A percentile compares a stretch with the other conserved stretches of the same genome.
Conservation (phyloP, 2,329 filamentous ascomycete genomes). For the Grosmannia huntii region DNA sequence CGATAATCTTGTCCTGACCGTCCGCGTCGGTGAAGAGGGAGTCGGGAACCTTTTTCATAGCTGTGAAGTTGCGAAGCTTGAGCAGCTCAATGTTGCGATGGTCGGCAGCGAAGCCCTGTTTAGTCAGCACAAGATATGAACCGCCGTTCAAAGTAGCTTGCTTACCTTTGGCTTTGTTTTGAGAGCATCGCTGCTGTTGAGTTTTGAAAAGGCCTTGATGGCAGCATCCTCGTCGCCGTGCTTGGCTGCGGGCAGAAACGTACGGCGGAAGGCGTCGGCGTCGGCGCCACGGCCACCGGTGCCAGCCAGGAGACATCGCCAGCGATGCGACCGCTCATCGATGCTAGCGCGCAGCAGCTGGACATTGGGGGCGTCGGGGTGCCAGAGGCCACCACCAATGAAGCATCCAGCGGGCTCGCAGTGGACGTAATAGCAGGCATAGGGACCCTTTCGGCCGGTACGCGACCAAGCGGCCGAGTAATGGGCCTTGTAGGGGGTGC, state of each 20-base stretch:
- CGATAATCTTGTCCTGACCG: conserved; percentile 51
- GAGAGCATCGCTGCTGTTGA: conserved; percentile 62
- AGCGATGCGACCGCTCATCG: conserved; percentile 55
- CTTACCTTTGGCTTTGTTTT: conserved; percentile 70
- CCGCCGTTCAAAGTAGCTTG: neutral
- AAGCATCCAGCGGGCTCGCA: conserved; percentile 58
- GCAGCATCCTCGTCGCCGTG: conserved; percentile 42
- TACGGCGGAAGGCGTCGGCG: conserved; percentile 44
- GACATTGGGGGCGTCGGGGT: conserved; percentile 56
- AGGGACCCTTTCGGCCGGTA: conserved; percentile 75
- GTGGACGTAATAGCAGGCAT: conserved; percentile 82
- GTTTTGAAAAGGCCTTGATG: conserved; percentile 54
- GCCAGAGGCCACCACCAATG: conserved; percentile 73
- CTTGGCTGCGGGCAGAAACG: conserved; percentile 46
- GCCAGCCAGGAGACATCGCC: conserved; percentile 34
- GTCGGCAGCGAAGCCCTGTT: conserved; percentile 58
- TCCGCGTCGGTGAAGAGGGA: conserved; percentile 47
- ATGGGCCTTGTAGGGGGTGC: conserved; percentile 75
- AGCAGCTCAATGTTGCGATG: conserved; percentile 72
- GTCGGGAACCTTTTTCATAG: conserved; percentile 55
- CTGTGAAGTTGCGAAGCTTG: conserved; percentile 66
- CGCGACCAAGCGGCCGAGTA: conserved; percentile 81
- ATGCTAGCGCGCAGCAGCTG: conserved; percentile 59
- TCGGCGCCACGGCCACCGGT: conserved; percentile 48
- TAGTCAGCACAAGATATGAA: neutral